phyloP scores from a whole-genome alignment of 495 filamentous ascomycete species.

The Hypoxylon cercidicola region DNA sequence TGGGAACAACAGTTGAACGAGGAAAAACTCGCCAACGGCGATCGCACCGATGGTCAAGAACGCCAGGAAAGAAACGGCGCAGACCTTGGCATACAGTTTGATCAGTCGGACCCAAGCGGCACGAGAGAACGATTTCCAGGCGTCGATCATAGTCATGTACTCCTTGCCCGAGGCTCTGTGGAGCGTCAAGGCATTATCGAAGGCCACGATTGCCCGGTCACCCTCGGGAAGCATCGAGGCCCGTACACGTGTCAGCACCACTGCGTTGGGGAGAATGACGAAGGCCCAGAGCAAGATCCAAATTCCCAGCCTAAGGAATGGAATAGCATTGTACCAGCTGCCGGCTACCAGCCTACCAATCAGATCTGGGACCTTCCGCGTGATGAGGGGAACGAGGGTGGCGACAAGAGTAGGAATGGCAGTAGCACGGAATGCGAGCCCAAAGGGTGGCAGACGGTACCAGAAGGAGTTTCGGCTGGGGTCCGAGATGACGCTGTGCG shows the following conservation, averaged over 20 bases:
- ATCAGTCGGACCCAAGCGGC: conserved; percentile 64
- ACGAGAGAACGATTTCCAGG: conserved; percentile 71
- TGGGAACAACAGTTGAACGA: not conserved
- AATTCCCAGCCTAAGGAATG: not conserved
- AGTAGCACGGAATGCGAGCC: conserved; percentile 19
- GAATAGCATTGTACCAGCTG: not conserved
- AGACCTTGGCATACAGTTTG: conserved; percentile 67
- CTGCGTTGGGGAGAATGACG: conserved; percentile 22
- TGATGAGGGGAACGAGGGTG: not conserved
- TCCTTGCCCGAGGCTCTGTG: conserved; percentile 56
- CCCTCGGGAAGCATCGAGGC: conserved; percentile 43
- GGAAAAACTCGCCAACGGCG: conserved; percentile 27
- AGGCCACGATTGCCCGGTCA: conserved; percentile 29
- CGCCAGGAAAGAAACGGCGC: conserved; percentile 48
- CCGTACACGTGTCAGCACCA: conserved; percentile 34
- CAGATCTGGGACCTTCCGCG: not conserved
- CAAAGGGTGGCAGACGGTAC: conserved; percentile 20
- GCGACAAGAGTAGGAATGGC: conserved; percentile 6
- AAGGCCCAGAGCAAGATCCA: not conserved
- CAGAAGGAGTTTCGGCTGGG: conserved; percentile 19
- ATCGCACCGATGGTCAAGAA: conserved; percentile 54
- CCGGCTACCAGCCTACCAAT: not conserved
- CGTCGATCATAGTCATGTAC: conserved; percentile 67
- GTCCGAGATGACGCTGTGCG: conserved; percentile 27
- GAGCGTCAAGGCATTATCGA: conserved; percentile 32